Conservation (phyloP, 148 eudicot species). For the Agrostemma githago region DNA sequence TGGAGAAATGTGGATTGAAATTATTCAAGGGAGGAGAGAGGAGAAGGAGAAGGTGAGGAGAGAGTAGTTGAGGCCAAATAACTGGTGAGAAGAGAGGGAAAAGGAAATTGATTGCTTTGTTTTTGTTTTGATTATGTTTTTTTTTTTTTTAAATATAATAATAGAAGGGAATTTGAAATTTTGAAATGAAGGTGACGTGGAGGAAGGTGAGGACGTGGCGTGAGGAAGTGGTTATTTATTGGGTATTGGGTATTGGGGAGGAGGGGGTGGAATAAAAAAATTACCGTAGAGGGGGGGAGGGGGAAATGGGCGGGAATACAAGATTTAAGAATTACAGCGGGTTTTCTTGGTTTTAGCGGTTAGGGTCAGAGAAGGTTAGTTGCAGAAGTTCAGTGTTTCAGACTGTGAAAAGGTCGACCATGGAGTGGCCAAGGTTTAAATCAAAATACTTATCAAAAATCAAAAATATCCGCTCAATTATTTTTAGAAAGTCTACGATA, state of each 20-base stretch:
- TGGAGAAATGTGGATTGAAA: not conserved
- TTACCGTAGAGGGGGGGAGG: not conserved
- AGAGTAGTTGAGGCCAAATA: constrained; percentile 15
- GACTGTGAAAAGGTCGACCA: constrained; percentile 14
- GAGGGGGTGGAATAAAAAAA: not conserved
- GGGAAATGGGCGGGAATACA: constrained; percentile 13
- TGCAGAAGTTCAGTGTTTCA: not conserved
- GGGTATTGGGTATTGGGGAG: not conserved
- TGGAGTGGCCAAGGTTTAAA: not conserved
- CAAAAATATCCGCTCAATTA: too few relatives aligned
- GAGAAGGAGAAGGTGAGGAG: constrained; percentile 1
- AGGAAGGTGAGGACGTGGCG: constrained; percentile 17
- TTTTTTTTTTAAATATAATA: not conserved
- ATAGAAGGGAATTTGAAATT: constrained; percentile 11
- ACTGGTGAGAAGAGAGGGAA: constrained; percentile 17
- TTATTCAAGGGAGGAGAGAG: not conserved
- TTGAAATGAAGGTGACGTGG: constrained; percentile 29
- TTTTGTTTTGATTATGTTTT: not conserved
- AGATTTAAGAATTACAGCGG: constrained; percentile 15
- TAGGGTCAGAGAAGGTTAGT: not conserved
- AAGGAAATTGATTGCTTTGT: not conserved
- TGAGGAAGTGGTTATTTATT: not conserved
- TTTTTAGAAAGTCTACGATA: too few relatives aligned
- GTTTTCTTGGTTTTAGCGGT: not conserved
- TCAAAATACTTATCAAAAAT: too few relatives aligned